Percentiles rank a stretch among this genome's conserved stretches.
Evolutionary conservation across 352 stramenopile species (phyloP).

Genomic region (Pythium dissimile): DNA sequence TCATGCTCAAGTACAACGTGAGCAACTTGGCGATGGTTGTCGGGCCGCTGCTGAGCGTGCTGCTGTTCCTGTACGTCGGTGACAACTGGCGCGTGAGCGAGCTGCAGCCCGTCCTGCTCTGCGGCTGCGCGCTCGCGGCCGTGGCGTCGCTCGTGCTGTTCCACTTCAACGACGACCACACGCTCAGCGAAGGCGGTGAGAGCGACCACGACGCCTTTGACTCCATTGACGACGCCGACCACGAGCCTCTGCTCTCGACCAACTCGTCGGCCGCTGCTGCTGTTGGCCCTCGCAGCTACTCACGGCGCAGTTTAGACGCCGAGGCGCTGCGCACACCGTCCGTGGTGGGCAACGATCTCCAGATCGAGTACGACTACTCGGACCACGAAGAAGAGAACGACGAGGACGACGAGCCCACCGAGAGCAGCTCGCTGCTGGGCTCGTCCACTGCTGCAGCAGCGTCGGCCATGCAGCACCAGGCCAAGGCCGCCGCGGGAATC

Average conservation of each 20-base stretch:
- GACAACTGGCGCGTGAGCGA: slow-evolving; percentile 59
- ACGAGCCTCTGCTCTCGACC: no score
- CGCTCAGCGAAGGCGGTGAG: slow-evolving; percentile 32
- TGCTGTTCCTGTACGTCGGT: slow-evolving; percentile 61
- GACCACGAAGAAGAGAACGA: slow-evolving; percentile 21
- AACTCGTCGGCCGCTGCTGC: no score
- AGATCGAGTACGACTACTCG: slow-evolving; percentile 38
- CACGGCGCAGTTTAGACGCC: slow-evolving; percentile 17
- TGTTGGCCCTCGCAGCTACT: neutral
- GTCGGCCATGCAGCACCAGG: neutral
- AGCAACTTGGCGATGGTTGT: slow-evolving; percentile 68
- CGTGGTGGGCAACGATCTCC: slow-evolving; percentile 44
- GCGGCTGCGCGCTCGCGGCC: slow-evolving; percentile 43
- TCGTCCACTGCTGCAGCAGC: neutral
- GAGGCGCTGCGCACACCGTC: slow-evolving; percentile 46
- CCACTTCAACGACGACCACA: slow-evolving; percentile 62
- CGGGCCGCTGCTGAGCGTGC: slow-evolving; percentile 47
- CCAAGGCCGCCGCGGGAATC: slow-evolving; percentile 3
- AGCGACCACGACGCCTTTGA: neutral
- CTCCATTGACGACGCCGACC: no score
- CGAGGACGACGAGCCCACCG: neutral
- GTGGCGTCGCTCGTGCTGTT: slow-evolving; percentile 47
- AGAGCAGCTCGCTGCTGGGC: slow-evolving; percentile 13
- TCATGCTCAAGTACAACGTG: slow-evolving; percentile 85
- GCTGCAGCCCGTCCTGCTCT: slow-evolving; percentile 57